phyloP scores from a whole-genome alignment of 2,329 filamentous ascomycete species.

The Thermoascus crustaceus region DNA sequence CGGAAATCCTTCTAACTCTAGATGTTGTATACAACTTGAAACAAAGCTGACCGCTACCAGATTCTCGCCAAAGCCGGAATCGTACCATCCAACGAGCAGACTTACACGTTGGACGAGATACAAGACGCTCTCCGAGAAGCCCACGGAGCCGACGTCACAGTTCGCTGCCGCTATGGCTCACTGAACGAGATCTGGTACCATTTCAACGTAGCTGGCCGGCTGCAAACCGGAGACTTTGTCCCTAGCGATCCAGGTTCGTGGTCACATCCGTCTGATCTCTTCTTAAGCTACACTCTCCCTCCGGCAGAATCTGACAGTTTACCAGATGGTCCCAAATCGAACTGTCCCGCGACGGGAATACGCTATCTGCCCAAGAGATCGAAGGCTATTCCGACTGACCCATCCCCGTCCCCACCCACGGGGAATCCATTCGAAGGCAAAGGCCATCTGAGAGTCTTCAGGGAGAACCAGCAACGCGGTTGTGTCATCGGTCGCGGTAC shows the following conservation, averaged over 20 bases:
- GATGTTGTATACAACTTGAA: not conserved
- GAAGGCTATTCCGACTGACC: constrained; percentile 30
- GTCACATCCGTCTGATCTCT: not conserved
- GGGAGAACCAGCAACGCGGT: constrained; percentile 35
- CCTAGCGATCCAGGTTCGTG: constrained; percentile 27
- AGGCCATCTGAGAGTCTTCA: constrained; percentile 51
- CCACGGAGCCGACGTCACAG: constrained; percentile 48
- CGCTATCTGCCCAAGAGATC: constrained; percentile 54
- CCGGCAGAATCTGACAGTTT: not conserved
- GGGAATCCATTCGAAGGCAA: constrained; percentile 45
- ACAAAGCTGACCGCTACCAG: constrained; percentile 17
- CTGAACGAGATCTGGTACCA: constrained; percentile 55
- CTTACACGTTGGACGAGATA: constrained; percentile 53
- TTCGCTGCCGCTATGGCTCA: constrained; percentile 46
- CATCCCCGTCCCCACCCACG: constrained; percentile 22
- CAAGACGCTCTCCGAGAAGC: constrained; percentile 48
- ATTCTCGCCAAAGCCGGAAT: constrained; percentile 56
- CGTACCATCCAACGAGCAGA: constrained; percentile 42
- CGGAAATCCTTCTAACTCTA: not conserved
- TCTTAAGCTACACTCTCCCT: not conserved
- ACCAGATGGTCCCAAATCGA: constrained; percentile 49
- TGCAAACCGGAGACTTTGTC: constrained; percentile 29
- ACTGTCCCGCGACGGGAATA: constrained; percentile 55
- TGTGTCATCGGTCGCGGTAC: constrained; percentile 59
- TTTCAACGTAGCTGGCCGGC: constrained; percentile 49